Evolutionary conservation across 2,329 filamentous ascomycete genomes (phyloP).

Genomic region (Pyricularia pennisetigena): DNA sequence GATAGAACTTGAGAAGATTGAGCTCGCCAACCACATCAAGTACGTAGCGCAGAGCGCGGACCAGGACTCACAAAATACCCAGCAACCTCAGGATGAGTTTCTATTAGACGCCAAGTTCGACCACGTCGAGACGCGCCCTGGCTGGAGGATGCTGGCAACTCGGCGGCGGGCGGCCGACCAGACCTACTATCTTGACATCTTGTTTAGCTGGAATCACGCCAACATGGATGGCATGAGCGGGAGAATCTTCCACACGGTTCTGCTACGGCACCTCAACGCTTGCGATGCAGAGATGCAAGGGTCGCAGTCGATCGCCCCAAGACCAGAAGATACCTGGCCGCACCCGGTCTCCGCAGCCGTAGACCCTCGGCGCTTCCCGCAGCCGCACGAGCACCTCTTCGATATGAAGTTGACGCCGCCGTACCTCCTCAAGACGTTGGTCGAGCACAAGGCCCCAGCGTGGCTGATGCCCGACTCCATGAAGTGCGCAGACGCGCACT

Average conservation of each 20-base stretch:
- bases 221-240: slow-evolving; percentile 1
- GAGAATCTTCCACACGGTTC: neutral
- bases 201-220: neutral
- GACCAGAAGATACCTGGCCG: no score
- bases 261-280: neutral
- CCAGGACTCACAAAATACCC: neutral
- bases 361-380: no score
- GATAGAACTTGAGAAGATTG: neutral
- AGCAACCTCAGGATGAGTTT: neutral
- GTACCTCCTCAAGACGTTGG: no score
- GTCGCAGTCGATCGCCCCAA: no score
- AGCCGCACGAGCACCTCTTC: no score
- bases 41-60: neutral
- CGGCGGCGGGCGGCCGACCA: neutral
- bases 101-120: neutral
- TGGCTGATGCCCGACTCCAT: no score
- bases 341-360: no score
- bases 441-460: no score
- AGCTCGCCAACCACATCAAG: neutral
- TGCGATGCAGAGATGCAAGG: no score
- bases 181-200: neutral
- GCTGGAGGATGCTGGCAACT: neutral
- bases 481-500: no score
- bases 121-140: neutral
- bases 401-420: no score